A percentile compares a stretch with the other conserved stretches of the same genome.
Conservation (phyloP, 2,329 filamentous ascomycete species). For the Orbilia quercus region DNA sequence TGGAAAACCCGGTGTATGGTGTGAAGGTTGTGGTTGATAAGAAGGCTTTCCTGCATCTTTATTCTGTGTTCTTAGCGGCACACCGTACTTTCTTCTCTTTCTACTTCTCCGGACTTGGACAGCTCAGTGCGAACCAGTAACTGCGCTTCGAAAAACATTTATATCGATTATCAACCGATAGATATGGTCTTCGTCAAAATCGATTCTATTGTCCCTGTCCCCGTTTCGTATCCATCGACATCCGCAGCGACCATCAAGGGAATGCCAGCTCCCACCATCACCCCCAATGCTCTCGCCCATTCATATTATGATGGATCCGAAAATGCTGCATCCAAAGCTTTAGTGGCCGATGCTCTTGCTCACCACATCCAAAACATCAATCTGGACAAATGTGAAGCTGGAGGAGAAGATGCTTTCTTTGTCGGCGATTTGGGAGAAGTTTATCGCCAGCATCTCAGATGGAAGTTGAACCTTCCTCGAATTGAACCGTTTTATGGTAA, state of each 20-base stretch:
- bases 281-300: slow-evolving; percentile 33
- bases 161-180: slow-evolving; percentile 3
- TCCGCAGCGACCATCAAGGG: slow-evolving; percentile 62
- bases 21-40: slow-evolving; percentile 22
- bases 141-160: slow-evolving; percentile 7
- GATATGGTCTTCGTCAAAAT: slow-evolving; percentile 54
- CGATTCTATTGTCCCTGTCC: slow-evolving; percentile 76
- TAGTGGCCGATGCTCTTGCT: slow-evolving; percentile 89
- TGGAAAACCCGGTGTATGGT: slow-evolving; percentile 32
- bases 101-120: not conserved
- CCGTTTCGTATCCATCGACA: slow-evolving; percentile 64
- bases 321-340: slow-evolving; percentile 72
- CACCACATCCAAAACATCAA: slow-evolving; percentile 85
- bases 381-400: slow-evolving; percentile 85
- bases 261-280: slow-evolving; percentile 62
- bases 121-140: not conserved
- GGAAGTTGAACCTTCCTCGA: slow-evolving; percentile 92
- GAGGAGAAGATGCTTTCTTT: slow-evolving; percentile 98
- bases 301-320: slow-evolving; percentile 55
- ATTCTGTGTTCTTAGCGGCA: slow-evolving; percentile 8
- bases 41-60: not conserved
- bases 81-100: slow-evolving; percentile 13
- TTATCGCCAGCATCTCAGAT: slow-evolving; percentile 97
- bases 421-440: slow-evolving; percentile 98
- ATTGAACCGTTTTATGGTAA: slow-evolving; percentile 96